Evolutionary conservation across 1,139 yeast species (phyloP).

Genomic region (Taiozyma sp.): DNA sequence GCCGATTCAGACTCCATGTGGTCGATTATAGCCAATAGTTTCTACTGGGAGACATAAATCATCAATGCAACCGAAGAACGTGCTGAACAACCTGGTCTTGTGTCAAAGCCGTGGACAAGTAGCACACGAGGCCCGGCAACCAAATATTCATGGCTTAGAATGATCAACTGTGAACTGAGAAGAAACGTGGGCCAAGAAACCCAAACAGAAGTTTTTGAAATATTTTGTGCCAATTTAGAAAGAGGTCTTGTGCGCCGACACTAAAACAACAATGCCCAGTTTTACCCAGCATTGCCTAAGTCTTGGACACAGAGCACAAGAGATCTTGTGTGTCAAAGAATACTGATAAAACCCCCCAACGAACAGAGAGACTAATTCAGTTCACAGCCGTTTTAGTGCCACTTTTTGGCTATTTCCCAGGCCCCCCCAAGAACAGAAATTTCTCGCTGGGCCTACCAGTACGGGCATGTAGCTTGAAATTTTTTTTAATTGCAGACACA

Average conservation of each 20-base stretch:
- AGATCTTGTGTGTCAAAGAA: neutral
- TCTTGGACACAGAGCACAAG: neutral
- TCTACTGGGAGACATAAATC: neutral
- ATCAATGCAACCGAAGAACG: neutral
- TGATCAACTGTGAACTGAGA: too few species aligned
- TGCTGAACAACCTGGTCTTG: neutral
- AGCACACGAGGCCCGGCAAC: neutral
- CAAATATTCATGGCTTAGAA: neutral
- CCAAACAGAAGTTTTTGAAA: neutral
- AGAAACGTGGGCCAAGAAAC: conserved; percentile 3
- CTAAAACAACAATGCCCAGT: neutral
- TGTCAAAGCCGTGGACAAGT: neutral
- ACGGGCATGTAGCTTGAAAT: neutral
- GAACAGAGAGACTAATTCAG: too few species aligned
- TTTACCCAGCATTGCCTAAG: neutral
- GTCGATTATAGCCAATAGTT: neutral
- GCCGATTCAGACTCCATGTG: neutral
- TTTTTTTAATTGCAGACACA: neutral
- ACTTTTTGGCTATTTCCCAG: too few species aligned
- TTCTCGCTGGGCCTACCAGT: neutral
- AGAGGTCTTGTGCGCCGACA: conserved; percentile 1
- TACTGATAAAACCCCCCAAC: too few species aligned
- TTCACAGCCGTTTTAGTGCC: too few species aligned
- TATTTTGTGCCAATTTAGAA: neutral
- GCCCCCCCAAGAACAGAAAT: neutral